Conservation (phyloP, 164 flowering plant species). For the Stephania yunnanensis region DNA sequence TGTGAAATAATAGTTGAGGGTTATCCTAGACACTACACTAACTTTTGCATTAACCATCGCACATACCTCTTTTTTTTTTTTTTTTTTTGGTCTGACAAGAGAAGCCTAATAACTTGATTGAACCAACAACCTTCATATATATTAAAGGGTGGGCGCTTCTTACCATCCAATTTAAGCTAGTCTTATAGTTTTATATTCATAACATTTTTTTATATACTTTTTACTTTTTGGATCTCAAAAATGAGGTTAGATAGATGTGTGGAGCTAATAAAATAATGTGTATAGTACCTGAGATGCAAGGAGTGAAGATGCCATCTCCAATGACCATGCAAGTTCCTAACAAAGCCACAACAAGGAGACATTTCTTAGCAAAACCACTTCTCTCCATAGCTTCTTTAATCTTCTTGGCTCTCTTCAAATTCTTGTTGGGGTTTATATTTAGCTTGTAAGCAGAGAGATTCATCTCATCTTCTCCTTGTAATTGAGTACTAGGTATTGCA, state of each 20-base stretch:
- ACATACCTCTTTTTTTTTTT: no score
- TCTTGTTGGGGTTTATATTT: conserved; percentile 8
- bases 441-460: conserved; percentile 14
- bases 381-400: conserved; percentile 19
- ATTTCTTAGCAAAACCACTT: conserved; percentile 8
- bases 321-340: conserved; percentile 28
- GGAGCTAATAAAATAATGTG: background rate
- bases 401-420: conserved; percentile 18
- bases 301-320: conserved; percentile 26
- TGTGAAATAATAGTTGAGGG: no score
- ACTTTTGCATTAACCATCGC: no score
- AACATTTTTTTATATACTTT: no score
- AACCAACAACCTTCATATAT: no score
- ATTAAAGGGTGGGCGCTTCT: no score
- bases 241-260: background rate
- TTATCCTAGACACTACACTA: no score
- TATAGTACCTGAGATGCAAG: conserved; percentile 24
- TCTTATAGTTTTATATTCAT: no score
- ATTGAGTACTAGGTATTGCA: conserved; percentile 14
- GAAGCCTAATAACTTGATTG: no score
- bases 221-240: background rate
- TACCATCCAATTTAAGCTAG: no score
- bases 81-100: no score
- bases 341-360: conserved; percentile 12
- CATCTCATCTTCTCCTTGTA: conserved; percentile 13